Conservation (phyloP, 1,284 basidiomycete genomes). For the Trametes pubescens region DNA sequence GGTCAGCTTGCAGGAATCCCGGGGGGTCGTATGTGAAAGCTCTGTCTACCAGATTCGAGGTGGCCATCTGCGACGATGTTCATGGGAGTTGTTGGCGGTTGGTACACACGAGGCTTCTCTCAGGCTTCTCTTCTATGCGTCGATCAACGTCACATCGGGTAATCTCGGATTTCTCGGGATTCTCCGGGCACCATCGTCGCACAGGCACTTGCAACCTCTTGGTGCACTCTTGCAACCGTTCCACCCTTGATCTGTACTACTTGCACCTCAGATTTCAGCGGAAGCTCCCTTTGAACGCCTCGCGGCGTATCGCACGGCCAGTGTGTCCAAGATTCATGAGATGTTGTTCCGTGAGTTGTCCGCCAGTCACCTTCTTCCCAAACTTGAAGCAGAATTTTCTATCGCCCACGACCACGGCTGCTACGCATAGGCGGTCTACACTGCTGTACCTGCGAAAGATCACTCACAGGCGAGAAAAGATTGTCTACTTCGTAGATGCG, state of each 20-base stretch:
- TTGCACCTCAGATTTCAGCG: no score
- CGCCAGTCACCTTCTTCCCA: not conserved
- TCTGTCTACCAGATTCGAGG: not conserved
- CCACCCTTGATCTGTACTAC: no score
- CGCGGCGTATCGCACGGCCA: not conserved
- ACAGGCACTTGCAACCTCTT: no score
- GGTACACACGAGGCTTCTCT: constrained; percentile 8
- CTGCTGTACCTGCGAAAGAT: not conserved
- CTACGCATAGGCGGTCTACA: not conserved
- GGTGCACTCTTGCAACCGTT: no score
- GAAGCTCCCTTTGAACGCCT: no score
- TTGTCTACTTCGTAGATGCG: not conserved
- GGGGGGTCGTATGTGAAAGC: not conserved
- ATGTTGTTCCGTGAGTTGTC: constrained; percentile 14
- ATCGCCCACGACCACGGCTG: no score
- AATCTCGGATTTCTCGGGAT: not conserved
- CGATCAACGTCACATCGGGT: not conserved
- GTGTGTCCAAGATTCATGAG: constrained; percentile 22
- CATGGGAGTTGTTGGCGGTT: not conserved
- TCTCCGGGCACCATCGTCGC: not conserved
- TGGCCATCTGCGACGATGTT: not conserved
- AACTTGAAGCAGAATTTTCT: not conserved
- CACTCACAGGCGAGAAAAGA: not conserved
- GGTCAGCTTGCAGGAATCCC: no score
- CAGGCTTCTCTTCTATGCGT: not conserved